Conservation (phyloP, 176 grass and related monocot species). For the barley (Hordeum vulgare) region MorexV3_pseudomolecules_assembly NC_058522.1:458083457-458083956, state of each 20-base stretch:
- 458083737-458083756: not conserved
- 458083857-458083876: too few relatives aligned
- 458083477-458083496: not conserved
- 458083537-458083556: too few relatives aligned
- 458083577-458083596: not conserved
- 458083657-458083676: not conserved
- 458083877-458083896: too few relatives aligned
- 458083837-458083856: not conserved
- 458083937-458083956: not conserved
- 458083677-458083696: not conserved
- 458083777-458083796: not conserved
- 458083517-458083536: not conserved
- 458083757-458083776: not conserved
- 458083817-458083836: not conserved
- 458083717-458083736: not conserved
- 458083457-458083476: not conserved
- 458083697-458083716: not conserved
- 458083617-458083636: not conserved
- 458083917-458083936: not conserved
- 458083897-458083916: not conserved
- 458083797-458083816: not conserved
- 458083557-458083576: not conserved
- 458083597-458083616: not conserved
- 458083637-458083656: not conserved
- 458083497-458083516: not conserved